A percentile compares a stretch with the other conserved stretches of the same genome.
phyloP scores from a whole-genome alignment of 176 grass and related monocot genomes.

The Guadua angustifolia region DNA sequence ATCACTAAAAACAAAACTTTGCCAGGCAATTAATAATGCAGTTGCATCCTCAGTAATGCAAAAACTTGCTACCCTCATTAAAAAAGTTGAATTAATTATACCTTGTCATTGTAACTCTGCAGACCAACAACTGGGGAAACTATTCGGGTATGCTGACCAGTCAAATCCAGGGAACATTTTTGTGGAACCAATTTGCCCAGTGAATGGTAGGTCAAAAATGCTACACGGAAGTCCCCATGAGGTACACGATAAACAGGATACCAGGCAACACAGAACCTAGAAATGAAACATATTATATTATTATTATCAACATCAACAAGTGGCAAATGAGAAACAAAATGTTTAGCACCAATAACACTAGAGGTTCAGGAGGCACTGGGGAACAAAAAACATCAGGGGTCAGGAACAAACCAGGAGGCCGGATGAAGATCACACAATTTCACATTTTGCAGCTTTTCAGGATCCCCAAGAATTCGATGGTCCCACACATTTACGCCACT shows the following conservation, averaged over 20 bases:
- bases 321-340: conserved; percentile 28
- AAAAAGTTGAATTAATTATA: conserved; percentile 20
- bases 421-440: conserved; percentile 70
- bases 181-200: conserved; percentile 59
- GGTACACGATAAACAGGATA: conserved; percentile 81
- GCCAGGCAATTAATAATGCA: background rate
- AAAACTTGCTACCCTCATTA: background rate
- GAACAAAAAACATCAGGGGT: conserved; percentile 40
- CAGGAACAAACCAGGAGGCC: conserved; percentile 64
- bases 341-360: background rate
- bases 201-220: conserved; percentile 79
- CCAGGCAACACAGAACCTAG: conserved; percentile 73
- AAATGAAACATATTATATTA: conserved; percentile 35
- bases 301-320: too few relatives aligned
- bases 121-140: conserved; percentile 70
- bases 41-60: conserved; percentile 15
- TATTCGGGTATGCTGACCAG: conserved; percentile 5
- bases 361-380: background rate
- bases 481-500: conserved; percentile 20
- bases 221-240: conserved; percentile 56
- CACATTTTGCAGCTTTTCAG: conserved; percentile 49
- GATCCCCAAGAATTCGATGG: conserved; percentile 51
- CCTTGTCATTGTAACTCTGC: conserved; percentile 74
- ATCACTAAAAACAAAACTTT: conserved; percentile 28
- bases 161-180: conserved; percentile 37